phyloP scores from a whole-genome alignment of 352 stramenopile species.

The Plasmopara viticola region DNA sequence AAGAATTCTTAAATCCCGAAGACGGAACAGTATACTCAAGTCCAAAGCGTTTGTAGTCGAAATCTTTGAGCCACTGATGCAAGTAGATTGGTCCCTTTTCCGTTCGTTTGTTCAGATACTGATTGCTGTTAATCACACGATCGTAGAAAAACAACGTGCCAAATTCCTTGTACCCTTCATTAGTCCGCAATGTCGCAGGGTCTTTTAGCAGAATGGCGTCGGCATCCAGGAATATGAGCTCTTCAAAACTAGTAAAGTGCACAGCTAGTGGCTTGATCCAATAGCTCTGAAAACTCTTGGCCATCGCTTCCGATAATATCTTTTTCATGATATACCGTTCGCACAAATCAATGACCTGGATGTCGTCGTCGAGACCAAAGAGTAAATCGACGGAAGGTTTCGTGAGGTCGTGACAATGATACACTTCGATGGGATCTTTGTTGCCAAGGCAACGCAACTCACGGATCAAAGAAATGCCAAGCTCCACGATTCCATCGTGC shows the following conservation, averaged over 20 bases:
- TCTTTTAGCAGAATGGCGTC: conserved; percentile 39
- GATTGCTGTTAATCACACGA: conserved; percentile 40
- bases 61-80: conserved; percentile 42
- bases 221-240: conserved; percentile 48
- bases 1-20: conserved; percentile 29
- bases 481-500: conserved; percentile 33
- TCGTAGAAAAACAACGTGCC: conserved; percentile 40
- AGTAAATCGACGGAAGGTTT: conserved; percentile 27
- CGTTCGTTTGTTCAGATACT: conserved; percentile 42
- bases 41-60: conserved; percentile 45
- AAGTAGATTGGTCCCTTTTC: conserved; percentile 29
- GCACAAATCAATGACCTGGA: conserved; percentile 48
- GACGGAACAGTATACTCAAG: conserved; percentile 22
- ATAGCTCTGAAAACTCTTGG: conserved; percentile 32
- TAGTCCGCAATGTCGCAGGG: conserved; percentile 18
- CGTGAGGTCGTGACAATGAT: conserved; percentile 45
- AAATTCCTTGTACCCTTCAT: conserved; percentile 36
- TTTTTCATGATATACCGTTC: conserved; percentile 23
- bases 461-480: conserved; percentile 43
- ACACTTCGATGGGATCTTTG: conserved; percentile 43
- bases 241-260: conserved; percentile 35
- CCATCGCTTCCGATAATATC: conserved; percentile 20
- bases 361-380: conserved; percentile 25
- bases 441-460: conserved; percentile 49
- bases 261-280: conserved; percentile 49